Evolutionary conservation across 2,329 filamentous ascomycete genomes (phyloP), one percentile per base, ranked within the genome.

Genomic region (Fusarium setosum): DNA sequence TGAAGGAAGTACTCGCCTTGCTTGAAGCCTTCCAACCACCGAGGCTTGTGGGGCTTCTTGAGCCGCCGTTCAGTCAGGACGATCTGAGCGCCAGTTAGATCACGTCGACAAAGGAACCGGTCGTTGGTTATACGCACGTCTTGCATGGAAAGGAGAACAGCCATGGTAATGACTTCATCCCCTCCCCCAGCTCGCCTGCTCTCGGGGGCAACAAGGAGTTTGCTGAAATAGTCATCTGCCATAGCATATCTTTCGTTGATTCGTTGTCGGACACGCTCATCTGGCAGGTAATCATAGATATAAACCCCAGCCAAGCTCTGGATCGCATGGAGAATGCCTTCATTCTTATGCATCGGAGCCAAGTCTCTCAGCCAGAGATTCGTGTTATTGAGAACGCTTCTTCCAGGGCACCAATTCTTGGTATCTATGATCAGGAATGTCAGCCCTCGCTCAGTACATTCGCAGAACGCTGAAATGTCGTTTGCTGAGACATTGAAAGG

Each of bases 341-440:
- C 58, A 23, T 72, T 73, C 21, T 74, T 70, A 20, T 77, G 75
- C 76, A 80, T 79, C n/a, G 73, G 70, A 6, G 77, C 77, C 45
- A 81, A 78, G 38, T 81, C 77, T 10, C 72, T 73, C 15, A 80
- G 63, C 79, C 79, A 81, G 2, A 79, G 69, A 56, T 81, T 81
- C 18, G 79, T 79, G 13, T 72, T 74, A 7, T 60, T 58, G 4
- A 81, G 65, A 15, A 81, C 73, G 54, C 76, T 80, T 42, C 79
- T 72, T 6, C 79, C 79, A 1, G 79, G 76, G 32, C 79, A 80
- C 79, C 79, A 81, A 18, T 80, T 80, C 9, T 69, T 71, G 4
- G 76, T 66, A 59, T 81, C 79, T 81, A 10, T 13, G 34, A 31
- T 21, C 29, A 54, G 29, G 5, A 47, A 53, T 42, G 47, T 68